Evolutionary conservation across 306 rosid genomes (phyloP), one percentile per base, ranked within the genome.

Genomic region (Herpetospermum pedunculosum): DNA sequence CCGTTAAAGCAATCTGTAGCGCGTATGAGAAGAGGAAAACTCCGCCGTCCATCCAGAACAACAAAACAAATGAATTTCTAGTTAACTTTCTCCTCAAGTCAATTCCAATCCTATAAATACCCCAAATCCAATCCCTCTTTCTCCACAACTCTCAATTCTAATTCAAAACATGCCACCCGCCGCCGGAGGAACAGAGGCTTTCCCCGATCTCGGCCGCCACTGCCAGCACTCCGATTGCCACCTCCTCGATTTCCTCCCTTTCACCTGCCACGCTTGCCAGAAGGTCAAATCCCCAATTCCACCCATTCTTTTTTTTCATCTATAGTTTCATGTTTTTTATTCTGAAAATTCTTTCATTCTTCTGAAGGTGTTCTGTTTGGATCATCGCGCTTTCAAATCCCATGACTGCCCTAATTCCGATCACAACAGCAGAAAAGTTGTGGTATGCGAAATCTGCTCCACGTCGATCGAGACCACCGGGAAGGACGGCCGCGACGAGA

Each of bases 221-320:
- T 94, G 98, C 78, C 90, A 94, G 28, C 85, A 72, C 32, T 46
- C 53, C 3, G 76, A 89, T 84, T 94, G 98, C 82, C 59, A 85
- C 76, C 97, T 83, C 29, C 96, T 91, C 14, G 98, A 94, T 83
- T 91, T 94, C 53, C 95, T 94, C 44, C 98, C 97, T 40, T 94
- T 91, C 74, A 82, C 85, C 4, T 94, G 98, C 85, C 79, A 83
- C 60, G 90, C 83, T 35, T 94, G 96, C 73, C 83, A 40, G 25
- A 85, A 81, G 84, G 96, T 87, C 14, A 32, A 41, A 2, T 16
- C 68, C 12, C 12, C 14, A 2, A 29, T 14, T 30, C n/a, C n/a
- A n/a, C 40, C 23, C 41, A 16, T 5, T 58, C 15, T 0, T 30
- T 18, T 0, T 30, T 10, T 4, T 3, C 16, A 4, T 68, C 44